Percentiles rank a stretch among this genome's conserved stretches.
These are phyloP conservation scores for Oenanthe sinensis DNA, from an alignment of 129 eudicot genomes.

Conservation along the genomic window DNA sequence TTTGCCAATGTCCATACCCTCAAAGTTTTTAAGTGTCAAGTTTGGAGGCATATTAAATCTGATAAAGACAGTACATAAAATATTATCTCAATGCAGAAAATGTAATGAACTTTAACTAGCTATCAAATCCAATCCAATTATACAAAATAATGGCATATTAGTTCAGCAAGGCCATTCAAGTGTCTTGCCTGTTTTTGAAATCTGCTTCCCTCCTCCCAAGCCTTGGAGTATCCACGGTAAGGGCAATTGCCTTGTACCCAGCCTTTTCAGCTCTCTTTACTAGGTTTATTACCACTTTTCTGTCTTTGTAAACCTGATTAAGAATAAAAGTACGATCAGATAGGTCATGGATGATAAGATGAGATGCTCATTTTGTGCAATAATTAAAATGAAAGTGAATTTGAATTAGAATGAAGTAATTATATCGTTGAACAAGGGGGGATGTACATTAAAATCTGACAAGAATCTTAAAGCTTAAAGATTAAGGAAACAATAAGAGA, in stretches of 20 bases:
- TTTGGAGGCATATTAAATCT: constrained; percentile 67
- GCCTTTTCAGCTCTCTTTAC: constrained; percentile 90
- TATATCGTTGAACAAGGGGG: neutral
- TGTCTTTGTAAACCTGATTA: constrained; percentile 69
- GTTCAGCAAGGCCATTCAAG: constrained; percentile 3
- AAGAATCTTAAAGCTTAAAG: neutral
- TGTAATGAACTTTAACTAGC: neutral
- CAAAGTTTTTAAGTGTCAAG: constrained; percentile 73
- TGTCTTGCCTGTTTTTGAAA: constrained; percentile 73
- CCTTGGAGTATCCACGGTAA: constrained; percentile 92
- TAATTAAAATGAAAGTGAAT: neutral
- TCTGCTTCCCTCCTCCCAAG: constrained; percentile 95
- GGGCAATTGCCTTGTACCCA: constrained; percentile 90
- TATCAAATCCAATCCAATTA: neutral
- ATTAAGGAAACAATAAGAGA: neutral
- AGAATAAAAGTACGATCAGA: constrained; percentile 6
- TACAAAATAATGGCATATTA: neutral
- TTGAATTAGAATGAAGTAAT: neutral
- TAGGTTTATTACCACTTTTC: constrained; percentile 66
- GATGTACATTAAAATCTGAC: neutral
- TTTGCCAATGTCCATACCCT: constrained; percentile 70
- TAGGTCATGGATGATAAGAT: neutral
- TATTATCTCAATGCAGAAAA: neutral
- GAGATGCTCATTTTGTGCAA: neutral
- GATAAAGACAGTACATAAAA: constrained; percentile 11